phyloP scores from a whole-genome alignment of 1,284 basidiomycete species.

The Inonotus hispidus region DNA sequence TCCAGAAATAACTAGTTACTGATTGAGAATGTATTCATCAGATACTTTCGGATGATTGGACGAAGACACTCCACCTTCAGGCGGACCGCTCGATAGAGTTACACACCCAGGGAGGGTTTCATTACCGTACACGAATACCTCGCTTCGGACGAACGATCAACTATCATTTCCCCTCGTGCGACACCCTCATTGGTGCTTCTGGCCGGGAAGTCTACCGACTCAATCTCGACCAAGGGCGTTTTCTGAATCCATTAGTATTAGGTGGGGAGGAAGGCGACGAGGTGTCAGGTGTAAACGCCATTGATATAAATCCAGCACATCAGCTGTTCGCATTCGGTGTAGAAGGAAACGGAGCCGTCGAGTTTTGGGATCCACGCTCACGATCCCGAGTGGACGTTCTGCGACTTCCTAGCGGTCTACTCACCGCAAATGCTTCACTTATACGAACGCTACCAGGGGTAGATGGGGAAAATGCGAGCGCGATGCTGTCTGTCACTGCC shows the following conservation, averaged over 20 bases:
- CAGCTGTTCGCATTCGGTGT: constrained; percentile 88
- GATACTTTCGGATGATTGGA: constrained; percentile 99
- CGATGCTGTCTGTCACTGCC: constrained; percentile 71
- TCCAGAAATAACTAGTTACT: constrained; percentile 1
- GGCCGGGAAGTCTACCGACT: constrained; percentile 89
- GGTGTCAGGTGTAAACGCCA: constrained; percentile 80
- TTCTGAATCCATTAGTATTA: constrained; percentile 74
- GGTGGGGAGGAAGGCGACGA: constrained; percentile 48
- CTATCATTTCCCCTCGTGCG: constrained; percentile 85
- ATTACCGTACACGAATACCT: constrained; percentile 91
- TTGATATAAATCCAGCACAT: constrained; percentile 94
- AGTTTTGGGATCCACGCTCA: constrained; percentile 95
- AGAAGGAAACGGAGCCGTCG: constrained; percentile 79
- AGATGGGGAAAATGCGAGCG: constrained; percentile 31
- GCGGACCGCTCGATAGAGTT: constrained; percentile 92
- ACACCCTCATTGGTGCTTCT: constrained; percentile 72
- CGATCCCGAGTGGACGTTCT: constrained; percentile 74
- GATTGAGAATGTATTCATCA: constrained; percentile 28
- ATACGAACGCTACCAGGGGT: constrained; percentile 39
- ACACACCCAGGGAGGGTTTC: constrained; percentile 91
- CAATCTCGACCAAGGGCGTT: constrained; percentile 94
- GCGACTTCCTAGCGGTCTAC: constrained; percentile 62
- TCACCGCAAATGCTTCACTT: constrained; percentile 42
- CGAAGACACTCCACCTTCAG: constrained; percentile 96
- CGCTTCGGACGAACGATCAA: constrained; percentile 88